Percentiles rank a stretch among this genome's conserved stretches.
These are phyloP conservation scores for Annulohypoxylon moriforme DNA, from an alignment of 495 filamentous ascomycete genomes.

Conservation along the genomic window DNA sequence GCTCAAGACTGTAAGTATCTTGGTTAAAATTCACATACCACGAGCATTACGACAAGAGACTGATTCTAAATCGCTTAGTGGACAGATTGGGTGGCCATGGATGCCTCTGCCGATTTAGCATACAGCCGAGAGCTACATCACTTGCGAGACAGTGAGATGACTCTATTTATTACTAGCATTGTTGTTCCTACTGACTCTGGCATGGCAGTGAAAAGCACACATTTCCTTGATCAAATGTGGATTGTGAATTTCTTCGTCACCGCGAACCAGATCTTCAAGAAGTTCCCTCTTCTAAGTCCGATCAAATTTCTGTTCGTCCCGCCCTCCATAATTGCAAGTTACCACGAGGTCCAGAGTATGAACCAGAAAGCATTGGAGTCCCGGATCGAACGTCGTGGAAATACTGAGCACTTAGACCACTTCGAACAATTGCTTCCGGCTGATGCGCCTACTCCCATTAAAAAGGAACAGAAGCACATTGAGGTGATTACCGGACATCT, in stretches of 20 bases:
- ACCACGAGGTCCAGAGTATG: constrained; percentile 5
- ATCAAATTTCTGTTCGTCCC: constrained; percentile 36
- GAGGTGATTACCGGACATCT: constrained; percentile 39
- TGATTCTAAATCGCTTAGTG: background rate
- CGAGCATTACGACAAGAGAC: background rate
- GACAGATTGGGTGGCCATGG: constrained; percentile 40
- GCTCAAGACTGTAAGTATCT: constrained; percentile 24
- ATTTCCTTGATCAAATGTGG: constrained; percentile 25
- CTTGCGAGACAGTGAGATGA: constrained; percentile 24
- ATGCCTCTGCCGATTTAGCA: constrained; percentile 40
- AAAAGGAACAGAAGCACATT: constrained; percentile 27
- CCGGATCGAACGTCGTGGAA: constrained; percentile 38
- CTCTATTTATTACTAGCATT: background rate
- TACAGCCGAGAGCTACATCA: constrained; percentile 33
- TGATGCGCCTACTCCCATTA: background rate
- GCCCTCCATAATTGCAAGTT: constrained; percentile 1
- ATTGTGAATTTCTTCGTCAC: constrained; percentile 34
- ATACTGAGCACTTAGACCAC: constrained; percentile 34
- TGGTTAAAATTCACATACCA: background rate
- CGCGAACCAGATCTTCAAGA: constrained; percentile 34
- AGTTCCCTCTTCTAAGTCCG: constrained; percentile 37
- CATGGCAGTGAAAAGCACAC: constrained; percentile 23
- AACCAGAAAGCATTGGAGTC: constrained; percentile 30
- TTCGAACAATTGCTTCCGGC: constrained; percentile 32
- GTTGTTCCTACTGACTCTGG: background rate